These are phyloP conservation scores for Pseudocercospora fijiensis DNA, from an alignment of 2,329 filamentous ascomycete species.

Conservation along the genomic window DNA sequence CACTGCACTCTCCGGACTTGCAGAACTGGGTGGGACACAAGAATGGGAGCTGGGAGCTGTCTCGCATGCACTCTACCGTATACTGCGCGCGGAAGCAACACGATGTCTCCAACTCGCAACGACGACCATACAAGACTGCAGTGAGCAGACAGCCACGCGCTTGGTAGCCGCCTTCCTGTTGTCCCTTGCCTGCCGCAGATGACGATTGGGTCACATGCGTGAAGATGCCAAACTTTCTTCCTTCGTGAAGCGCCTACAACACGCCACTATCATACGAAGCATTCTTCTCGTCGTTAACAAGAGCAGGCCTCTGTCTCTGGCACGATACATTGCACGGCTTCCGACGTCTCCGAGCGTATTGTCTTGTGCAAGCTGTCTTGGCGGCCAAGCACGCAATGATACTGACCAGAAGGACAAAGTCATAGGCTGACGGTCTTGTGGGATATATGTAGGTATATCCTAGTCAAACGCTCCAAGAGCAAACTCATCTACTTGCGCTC, in stretches of 20 bases:
- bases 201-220: slow-evolving; percentile 1
- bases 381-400: too few relatives aligned
- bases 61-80: neutral
- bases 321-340: too few relatives aligned
- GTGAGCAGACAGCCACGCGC: neutral
- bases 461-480: neutral
- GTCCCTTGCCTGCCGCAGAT: slow-evolving; percentile 4
- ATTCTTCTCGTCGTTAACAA: neutral
- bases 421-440: neutral
- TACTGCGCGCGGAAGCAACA: neutral
- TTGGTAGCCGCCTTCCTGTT: slow-evolving; percentile 2
- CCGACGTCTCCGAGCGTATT: too few relatives aligned
- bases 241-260: neutral
- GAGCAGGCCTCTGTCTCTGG: too few relatives aligned
- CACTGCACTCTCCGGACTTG: too few relatives aligned
- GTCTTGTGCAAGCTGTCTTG: too few relatives aligned
- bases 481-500: neutral
- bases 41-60: neutral
- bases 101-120: neutral
- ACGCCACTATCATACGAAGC: neutral
- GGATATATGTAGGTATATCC: neutral
- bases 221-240: slow-evolving; percentile 4
- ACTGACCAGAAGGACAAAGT: neutral
- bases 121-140: neutral
- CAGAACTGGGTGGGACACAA: neutral